Base-by-base conservation (phyloP, 805 yeast species). In the Pichia nakasei region DNA sequence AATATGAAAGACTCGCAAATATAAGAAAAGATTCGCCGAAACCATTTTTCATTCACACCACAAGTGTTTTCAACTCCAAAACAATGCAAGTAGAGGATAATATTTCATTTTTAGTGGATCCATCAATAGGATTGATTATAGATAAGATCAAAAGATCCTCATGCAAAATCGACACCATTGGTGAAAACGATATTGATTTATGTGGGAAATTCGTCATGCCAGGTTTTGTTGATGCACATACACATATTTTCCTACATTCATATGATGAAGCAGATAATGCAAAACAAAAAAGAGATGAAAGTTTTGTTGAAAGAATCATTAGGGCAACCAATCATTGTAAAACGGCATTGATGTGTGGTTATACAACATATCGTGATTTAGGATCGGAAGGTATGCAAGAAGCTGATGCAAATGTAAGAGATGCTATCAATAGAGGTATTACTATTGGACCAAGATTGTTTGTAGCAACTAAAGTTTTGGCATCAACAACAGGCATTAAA, bases 201-300 rank as follows among this genome's bases (percentile, higher is more conserved):
- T 41, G 57, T 20, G 56, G 52, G 18, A 55, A 54, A 39, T 39
- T 41, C 34, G 59, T 53, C 7, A 34, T 57, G 11, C 60, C 60
- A 1, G 61, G 61, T 2, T 49, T 56, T 41, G 61, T 57, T n/a
- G 61, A 57, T 40, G 54, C 61, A 2, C 61, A 57, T 39, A 55
- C 61, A 0, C 61, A 57, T 33, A 56, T 57, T n/a, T 57, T 57
- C 34, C 41, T 57, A 17, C 61, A 57, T 26, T 54, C 60, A 2
- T 57, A 57, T 38, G 59, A 54, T 35, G 61, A 57, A 39, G 52
- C 50, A 19, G 56, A 54, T 35, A 52, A 52, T 35, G 53, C 56
- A 12, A 51, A 49, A 26, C 61, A 57, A 38, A 56, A 53, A 35
- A 38, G 59, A 24, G 60, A 56, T 37, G 61, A 57, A 41, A 50